Percentiles rank a stretch among this genome's conserved stretches.
Evolutionary conservation across 1,284 basidiomycete genomes (phyloP).

Genomic region (Papiliotrema laurentii): DNA sequence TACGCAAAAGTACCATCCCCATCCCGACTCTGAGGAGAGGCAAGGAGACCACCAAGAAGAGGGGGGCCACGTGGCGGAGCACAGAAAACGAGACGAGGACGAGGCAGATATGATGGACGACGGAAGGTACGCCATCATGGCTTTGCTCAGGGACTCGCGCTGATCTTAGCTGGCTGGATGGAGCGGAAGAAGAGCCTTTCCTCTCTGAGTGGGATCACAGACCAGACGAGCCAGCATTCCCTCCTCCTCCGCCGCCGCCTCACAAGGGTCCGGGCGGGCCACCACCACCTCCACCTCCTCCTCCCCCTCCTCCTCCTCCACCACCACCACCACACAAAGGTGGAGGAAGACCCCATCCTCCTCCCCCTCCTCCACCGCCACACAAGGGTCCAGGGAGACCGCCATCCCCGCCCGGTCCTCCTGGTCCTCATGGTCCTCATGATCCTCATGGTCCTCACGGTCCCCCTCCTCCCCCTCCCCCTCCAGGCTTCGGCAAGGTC

Average conservation of each 20-base stretch:
- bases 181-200: neutral
- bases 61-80: too few relatives aligned
- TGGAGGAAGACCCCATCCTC: neutral
- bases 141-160: neutral
- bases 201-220: too few relatives aligned
- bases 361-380: conserved; percentile 4
- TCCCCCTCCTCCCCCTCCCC: conserved; percentile 18
- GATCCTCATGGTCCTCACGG: conserved; percentile 8
- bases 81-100: neutral
- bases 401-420: conserved; percentile 6
- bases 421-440: conserved; percentile 5
- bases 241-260: conserved; percentile 2
- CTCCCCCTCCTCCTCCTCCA: conserved; percentile 11
- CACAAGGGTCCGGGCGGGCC: conserved; percentile 12
- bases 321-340: conserved; percentile 2
- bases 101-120: neutral
- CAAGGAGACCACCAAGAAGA: neutral
- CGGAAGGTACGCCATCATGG: too few relatives aligned
- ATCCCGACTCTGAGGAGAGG: neutral
- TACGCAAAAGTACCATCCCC: too few relatives aligned
- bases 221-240: neutral
- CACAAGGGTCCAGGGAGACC: neutral
- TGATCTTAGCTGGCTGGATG: neutral
- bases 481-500: conserved; percentile 22
- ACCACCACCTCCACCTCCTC: conserved; percentile 1